phyloP scores from a whole-genome alignment of 108 stramenopile species.

The Fragilaria crotonensis region DNA sequence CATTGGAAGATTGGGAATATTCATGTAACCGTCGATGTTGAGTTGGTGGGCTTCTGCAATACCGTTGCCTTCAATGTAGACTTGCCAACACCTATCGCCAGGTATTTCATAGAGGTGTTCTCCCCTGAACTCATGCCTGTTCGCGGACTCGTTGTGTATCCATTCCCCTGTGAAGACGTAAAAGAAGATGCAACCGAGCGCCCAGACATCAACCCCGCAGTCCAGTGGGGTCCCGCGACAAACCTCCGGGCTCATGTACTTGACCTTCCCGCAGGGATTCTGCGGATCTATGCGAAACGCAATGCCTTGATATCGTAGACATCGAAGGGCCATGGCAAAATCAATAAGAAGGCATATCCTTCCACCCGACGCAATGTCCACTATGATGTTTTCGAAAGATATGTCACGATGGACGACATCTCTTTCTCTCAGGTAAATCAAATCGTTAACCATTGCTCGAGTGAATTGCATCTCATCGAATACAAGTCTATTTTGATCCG shows the following conservation, averaged over 20 bases:
- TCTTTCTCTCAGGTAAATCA: constrained; percentile 51
- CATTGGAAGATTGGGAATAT: too few species aligned
- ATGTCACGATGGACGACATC: constrained; percentile 75
- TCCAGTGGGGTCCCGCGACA: neutral
- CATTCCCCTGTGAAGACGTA: constrained; percentile 75
- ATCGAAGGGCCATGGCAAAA: constrained; percentile 59
- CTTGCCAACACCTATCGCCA: neutral
- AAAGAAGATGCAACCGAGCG: constrained; percentile 51
- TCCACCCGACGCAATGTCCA: constrained; percentile 14
- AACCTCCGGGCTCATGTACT: constrained; percentile 61
- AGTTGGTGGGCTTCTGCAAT: neutral
- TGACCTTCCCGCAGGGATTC: constrained; percentile 64
- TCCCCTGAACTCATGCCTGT: too few species aligned
- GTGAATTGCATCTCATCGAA: too few species aligned
- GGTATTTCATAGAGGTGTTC: constrained; percentile 48
- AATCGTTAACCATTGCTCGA: constrained; percentile 53
- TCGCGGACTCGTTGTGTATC: too few species aligned
- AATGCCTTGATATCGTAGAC: constrained; percentile 20
- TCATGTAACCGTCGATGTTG: too few species aligned
- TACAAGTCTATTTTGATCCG: neutral
- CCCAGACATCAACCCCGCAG: neutral
- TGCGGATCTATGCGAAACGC: constrained; percentile 33
- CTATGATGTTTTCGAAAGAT: constrained; percentile 65
- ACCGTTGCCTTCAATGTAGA: neutral
- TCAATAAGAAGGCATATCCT: constrained; percentile 71